Evolutionary conservation across 2,329 filamentous ascomycete species (phyloP).

Genomic region (Ophiosphaerella korrae): DNA sequence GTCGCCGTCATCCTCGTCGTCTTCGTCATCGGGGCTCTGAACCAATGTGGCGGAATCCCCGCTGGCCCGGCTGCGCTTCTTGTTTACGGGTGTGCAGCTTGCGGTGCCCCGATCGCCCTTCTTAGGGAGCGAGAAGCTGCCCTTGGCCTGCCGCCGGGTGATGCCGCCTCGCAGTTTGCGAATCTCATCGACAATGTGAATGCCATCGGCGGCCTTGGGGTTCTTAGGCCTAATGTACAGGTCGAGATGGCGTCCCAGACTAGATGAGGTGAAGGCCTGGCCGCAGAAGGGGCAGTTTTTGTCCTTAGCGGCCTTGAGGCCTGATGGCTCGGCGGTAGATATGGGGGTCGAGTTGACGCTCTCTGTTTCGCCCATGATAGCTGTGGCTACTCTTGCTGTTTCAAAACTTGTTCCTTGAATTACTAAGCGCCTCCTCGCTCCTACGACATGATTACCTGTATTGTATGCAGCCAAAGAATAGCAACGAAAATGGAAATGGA

Average conservation of each 20-base stretch:
- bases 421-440: conserved; percentile 10
- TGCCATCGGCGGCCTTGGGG: conserved; percentile 81
- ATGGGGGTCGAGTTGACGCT: conserved; percentile 39
- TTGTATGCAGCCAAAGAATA: conserved; percentile 12
- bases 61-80: conserved; percentile 27
- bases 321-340: conserved; percentile 25
- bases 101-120: conserved; percentile 53
- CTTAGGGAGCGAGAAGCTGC: conserved; percentile 56
- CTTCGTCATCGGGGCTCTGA: conserved; percentile 24
- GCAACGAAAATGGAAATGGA: conserved; percentile 14
- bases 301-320: conserved; percentile 71
- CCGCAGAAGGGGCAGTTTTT: conserved; percentile 86
- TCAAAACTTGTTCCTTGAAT: conserved; percentile 23
- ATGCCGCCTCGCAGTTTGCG: conserved; percentile 81
- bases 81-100: conserved; percentile 24
- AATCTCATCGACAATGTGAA: conserved; percentile 91
- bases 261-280: conserved; percentile 84
- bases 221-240: conserved; percentile 94
- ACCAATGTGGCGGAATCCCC: conserved; percentile 35
- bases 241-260: conserved; percentile 89
- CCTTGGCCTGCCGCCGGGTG: conserved; percentile 81
- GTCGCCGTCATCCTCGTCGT: conserved; percentile 10
- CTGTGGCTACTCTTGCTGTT: conserved; percentile 27
- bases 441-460: conserved; percentile 35
- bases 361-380: conserved; percentile 44